Evolutionary conservation across 225 moss, liverwort and hornwort genomes (phyloP), one percentile per base, ranked within the genome.

Genomic region (Sphagnum tenellum): DNA sequence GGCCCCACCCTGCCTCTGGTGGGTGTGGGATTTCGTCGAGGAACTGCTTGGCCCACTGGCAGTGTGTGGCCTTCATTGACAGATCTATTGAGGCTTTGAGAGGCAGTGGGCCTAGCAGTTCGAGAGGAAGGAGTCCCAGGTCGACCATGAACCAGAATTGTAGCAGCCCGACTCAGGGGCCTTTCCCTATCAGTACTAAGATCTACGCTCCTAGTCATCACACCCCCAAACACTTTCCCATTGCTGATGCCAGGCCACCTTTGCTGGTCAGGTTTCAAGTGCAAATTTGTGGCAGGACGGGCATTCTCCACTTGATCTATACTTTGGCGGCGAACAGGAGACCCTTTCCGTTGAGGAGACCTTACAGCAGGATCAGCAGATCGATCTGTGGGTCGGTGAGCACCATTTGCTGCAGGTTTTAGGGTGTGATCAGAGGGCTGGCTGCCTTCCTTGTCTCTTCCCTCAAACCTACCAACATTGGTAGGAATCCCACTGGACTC

Each of bases 211-310:
- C 89, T 75, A 3, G 73, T 88, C 80, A 95, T 76, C 47, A 88
- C 72, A 13, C 83, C 83, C 0, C 77, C 67, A 5, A 84, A 82
- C 45, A 85, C 80, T 77, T 88, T 95, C 63, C 89, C 94, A 56
- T 86, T 86, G 79, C 84, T 92, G 82, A 88, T 95, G 46, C 91
- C 89, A 4, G 94, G 94, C 94, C 94, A 95, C 71, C 89, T 70
- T 70, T 95, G 94, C 48, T 91, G 89, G 44, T 95, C 94, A 11
- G 91, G 88, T 59, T 86, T 89, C 47, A 69, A 62, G 52, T 88
- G 81, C 3, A 66, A 74, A 67, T 89, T 86, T 57, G 91, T 91
- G 54, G 68, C 56, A 2, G 91, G 94, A 5, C 94, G 79, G 53
- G 88, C 81, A 74, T 95, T 95, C 75, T 95, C 94, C 3, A 75